Base-by-base conservation (phyloP, 163 green algal species). In the Scenedesmus sp. region DNA sequence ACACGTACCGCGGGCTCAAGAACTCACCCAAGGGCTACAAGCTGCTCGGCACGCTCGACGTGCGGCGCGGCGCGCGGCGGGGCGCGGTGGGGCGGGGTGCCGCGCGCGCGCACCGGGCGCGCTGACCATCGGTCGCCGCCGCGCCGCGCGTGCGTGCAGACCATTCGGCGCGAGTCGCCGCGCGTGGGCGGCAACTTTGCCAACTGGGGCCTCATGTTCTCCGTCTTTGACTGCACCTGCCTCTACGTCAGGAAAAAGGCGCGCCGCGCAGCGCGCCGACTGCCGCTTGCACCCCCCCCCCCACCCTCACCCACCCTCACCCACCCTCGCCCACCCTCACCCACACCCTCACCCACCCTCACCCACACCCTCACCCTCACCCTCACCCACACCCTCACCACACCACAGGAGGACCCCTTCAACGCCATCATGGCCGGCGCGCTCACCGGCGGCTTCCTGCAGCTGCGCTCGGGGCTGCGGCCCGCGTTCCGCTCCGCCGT, bases 131-230 rank as follows among this genome's bases (percentile, higher is more conserved):
- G n/a, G n/a, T n/a, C n/a, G 48, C 47, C n/a, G n/a, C n/a, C n/a
- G n/a, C n/a, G n/a, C n/a, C n/a, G n/a, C n/a, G n/a, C n/a, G n/a
- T n/a, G n/a, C 36, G 4, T 83, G 70, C 88, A 98, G 91, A 91
- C 92, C 2, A 87, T 99, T 33, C 86, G 96, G 36, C 82, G 92
- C 39, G 94, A 99, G 71, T 94, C 96, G 5, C 97, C 96, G 5
- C 89, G 91, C 18, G 91, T 99, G 33, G 97, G 96, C 34, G 97
- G 97, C 45, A 98, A 93, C 83, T 99, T 99, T 89, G 97, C 97
- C 24, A 94, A 97, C 66, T 99, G 97, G 97, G 97, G 97, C 50
- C 92, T 96, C n/a, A 89, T 98, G 3, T 99, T 99, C 84, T 96
- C 92, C 11, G 92, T 94, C 2, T 99, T 99, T 89, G 96, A 99